Evolutionary conservation across 2,329 filamentous ascomycete genomes (phyloP).

Genomic region (Drechslerella stenobrocha): DNA sequence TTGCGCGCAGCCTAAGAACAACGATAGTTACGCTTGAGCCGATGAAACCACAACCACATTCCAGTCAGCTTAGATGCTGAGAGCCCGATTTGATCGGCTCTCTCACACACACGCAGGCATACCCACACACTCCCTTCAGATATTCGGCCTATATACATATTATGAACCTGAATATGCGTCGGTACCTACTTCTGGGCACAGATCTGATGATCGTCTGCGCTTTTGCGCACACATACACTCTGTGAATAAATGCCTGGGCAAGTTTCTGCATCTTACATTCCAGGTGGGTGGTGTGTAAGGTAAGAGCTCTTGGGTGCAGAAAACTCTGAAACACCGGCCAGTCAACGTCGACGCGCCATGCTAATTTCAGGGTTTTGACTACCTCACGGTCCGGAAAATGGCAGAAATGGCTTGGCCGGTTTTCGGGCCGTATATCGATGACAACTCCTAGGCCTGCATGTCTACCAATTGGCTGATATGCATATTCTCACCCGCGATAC

Average conservation of each 20-base stretch:
- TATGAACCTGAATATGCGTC: too few relatives aligned
- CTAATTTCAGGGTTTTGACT: background rate
- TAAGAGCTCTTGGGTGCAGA: background rate
- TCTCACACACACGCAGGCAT: too few relatives aligned
- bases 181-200: too few relatives aligned
- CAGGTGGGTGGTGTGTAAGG: background rate
- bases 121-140: too few relatives aligned
- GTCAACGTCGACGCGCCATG: background rate
- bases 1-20: too few relatives aligned
- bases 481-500: too few relatives aligned
- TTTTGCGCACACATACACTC: background rate
- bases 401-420: background rate
- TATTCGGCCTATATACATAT: too few relatives aligned
- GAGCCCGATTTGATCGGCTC: too few relatives aligned
- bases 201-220: background rate
- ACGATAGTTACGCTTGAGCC: too few relatives aligned
- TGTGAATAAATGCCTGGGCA: background rate
- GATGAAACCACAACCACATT: too few relatives aligned
- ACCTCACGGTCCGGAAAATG: background rate
- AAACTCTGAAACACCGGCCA: background rate
- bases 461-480: background rate
- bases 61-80: too few relatives aligned
- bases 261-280: background rate
- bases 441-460: background rate
- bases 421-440: background rate